Base-by-base conservation (phyloP, 139 green algal genomes). In the Chlorella sp. region DNA sequence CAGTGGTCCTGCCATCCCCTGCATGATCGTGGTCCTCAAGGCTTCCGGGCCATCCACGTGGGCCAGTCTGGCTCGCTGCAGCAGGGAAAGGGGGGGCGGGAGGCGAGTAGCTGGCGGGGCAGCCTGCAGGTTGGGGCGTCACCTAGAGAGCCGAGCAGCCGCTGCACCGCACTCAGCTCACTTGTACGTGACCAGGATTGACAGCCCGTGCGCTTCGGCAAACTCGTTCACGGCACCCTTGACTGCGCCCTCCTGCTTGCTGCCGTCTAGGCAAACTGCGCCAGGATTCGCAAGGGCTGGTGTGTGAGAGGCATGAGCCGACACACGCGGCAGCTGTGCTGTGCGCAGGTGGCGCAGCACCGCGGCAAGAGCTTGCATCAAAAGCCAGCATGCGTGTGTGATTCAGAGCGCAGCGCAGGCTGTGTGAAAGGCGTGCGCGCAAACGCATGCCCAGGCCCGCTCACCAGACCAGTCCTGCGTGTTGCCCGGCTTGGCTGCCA, bases 181-280 rank as follows among this genome's bases (percentile, higher is more conserved):
- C 64, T 28, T 28, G 28, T 47, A 34, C 44, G 68, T 78, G 23
- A 47, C 25, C 71, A 78, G 20, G 2, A 78, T 38, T 9, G 6
- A 34, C 21, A 78, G 71, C 39, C 71, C 71, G 26, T 78, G 71
- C 39, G 23, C 26, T 6, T 13, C 23, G 4, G 71, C 39, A 36
- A 78, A 78, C 71, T 78, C 71, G 71, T 78, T 28, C 1, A 78
- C 71, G 17, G 71, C 71, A 3, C 71, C 71, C 26, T 78, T 78
- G 39, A 78, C 71, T 38, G 71, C 71, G 12, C 71, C 71, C 39
- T 39, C 13, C 36, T 78, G 21, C 39, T 21, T 16, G 25, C 18
- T 78, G 71, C 71, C 71, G 20, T 78, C 38, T 20, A 63, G 20
- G 38, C 71, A 78, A 7, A 78, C 36, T 56, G 69, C 34, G 16